Base-by-base conservation (phyloP, 2,329 filamentous ascomycete species). In the Seiridium cupressi region DNA sequence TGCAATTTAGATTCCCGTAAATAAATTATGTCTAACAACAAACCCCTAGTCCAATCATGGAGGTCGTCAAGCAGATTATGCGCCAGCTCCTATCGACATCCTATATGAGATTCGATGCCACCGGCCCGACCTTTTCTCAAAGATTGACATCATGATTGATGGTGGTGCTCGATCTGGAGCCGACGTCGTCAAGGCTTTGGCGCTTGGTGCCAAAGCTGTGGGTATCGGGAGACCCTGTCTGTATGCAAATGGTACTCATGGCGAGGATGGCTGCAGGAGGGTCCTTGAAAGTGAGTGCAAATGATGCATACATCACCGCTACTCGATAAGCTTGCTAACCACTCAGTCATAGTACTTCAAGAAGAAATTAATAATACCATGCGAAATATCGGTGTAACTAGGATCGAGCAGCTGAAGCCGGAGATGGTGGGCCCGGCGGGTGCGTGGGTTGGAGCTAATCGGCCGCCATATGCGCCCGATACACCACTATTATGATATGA, bases 211-310 rank as follows among this genome's bases (percentile, higher is more conserved):
- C 10, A 57, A 57, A 38, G 54, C 42, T 9, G 54, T 57, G 3
- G 54, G 54, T 32, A 36, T 57, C 11, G 54, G 54, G 10, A 31
- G 54, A 18, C 42, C 54, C 3, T 32, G 13, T 4, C 42, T 57
- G 6, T 57, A 57, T 57, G 54, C 51, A 6, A 55, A 55, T n/a
- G 51, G 51, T 31, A 55, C 51, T 26, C 51, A 55, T 38, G 51
- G 51, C 36, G 31, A 55, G 10, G 51, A 55, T 3, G 51, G 51
- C 18, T 55, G 51, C 36, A 26, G 18, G 9, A 26, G 51, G 11
- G 51, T 55, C 11, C 36, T 55, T 13, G 36, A 55, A 4, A 55
- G 51, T 55, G 18, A 55, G 51, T 55, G 1, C 10, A 51, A 34
- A 3, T 26, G 31, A 10, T 18, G 36, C 2, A 9, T 40, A 48